phyloP scores from a whole-genome alignment of 352 stramenopile genomes.

The Globisporangium ultimum region DNA sequence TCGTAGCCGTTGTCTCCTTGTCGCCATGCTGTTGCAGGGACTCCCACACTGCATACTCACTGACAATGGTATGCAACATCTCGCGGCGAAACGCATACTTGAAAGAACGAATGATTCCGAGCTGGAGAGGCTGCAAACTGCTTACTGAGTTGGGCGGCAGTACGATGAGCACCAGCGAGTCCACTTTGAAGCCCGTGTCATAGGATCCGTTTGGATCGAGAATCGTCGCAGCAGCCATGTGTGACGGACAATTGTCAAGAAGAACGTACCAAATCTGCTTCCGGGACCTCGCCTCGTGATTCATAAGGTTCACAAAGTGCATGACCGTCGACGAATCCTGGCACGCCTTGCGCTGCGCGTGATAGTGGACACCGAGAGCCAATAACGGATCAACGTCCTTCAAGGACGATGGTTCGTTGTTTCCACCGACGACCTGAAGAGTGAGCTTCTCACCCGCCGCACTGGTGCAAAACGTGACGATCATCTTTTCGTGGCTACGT shows the following conservation, averaged over 20 bases:
- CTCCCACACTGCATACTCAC: conserved; percentile 21
- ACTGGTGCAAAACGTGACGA: conserved; percentile 51
- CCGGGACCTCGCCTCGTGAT: conserved; percentile 44
- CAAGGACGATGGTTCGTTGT: conserved; percentile 29
- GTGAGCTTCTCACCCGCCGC: conserved; percentile 62
- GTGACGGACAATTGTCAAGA: conserved; percentile 57
- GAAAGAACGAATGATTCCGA: conserved; percentile 52
- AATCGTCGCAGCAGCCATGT: conserved; percentile 58
- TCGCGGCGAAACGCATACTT: conserved; percentile 59
- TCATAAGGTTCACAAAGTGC: conserved; percentile 60
- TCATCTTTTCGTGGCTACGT: conserved; percentile 47
- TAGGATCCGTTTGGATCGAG: conserved; percentile 57
- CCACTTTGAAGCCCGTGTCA: conserved; percentile 57
- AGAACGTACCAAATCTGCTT: conserved; percentile 72
- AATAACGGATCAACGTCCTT: conserved; percentile 33
- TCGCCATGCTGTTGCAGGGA: conserved; percentile 4
- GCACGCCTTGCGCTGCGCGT: conserved; percentile 34
- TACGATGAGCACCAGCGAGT: conserved; percentile 64
- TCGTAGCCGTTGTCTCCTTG: conserved; percentile 1
- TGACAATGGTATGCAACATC: conserved; percentile 47
- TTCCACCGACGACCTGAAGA: conserved; percentile 55
- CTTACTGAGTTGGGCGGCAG: conserved; percentile 38
- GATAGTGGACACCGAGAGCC: conserved; percentile 40
- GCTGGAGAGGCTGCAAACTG: conserved; percentile 51
- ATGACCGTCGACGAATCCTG: conserved; percentile 52